Evolutionary conservation across 108 stramenopile species (phyloP), one percentile per base, ranked within the genome.

Genomic region (Cyclostephanos tholiformis): DNA sequence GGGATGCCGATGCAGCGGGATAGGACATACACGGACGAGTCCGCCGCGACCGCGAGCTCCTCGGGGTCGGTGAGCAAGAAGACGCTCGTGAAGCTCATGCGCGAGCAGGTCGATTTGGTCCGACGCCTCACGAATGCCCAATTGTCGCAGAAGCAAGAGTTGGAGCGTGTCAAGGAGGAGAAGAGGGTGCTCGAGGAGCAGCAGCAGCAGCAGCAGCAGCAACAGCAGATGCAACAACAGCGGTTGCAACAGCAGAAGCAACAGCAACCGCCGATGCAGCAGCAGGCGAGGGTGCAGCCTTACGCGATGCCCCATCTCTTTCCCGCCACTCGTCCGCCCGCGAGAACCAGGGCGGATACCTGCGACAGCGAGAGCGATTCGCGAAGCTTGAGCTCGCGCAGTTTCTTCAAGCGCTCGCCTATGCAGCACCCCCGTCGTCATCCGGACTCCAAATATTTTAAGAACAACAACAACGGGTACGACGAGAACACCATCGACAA

Each of bases 81-180:
- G 25, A 50, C 63, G n/a, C 65, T 82, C 38, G 51, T 82, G 14
- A 66, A 55, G 35, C 30, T 82, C 16, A 78, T 82, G 76, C 30
- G 60, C 0, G 81, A 82, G 60, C 81, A 82, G 43, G 46, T 82
- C 25, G 72, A 82, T 16, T 23, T 82, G 14, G 81, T 82, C 22
- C 41, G 77, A 4, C 48, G 20, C 7, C 66, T 82, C 65, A 82
- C 81, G 41, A 78, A 82, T 60, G 76, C 81, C 4, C 76, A 82
- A 65, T 32, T 82, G 32, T 76, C 76, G 23, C 72, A 77, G 23
- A 82, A 78, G 50, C 52, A 63, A 23, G 81, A 82, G 25, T 46
- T 82, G 44, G 81, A 82, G 56, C 44, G 50, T 39, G 65, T 82
- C 19, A 72, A 51, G 65, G 72, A 50, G 27, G 81, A 77, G 71